Percentiles rank a stretch among this genome's conserved stretches.
phyloP scores from a whole-genome alignment of 2,329 filamentous ascomycete species.

The Biscogniauxia marginata region DNA sequence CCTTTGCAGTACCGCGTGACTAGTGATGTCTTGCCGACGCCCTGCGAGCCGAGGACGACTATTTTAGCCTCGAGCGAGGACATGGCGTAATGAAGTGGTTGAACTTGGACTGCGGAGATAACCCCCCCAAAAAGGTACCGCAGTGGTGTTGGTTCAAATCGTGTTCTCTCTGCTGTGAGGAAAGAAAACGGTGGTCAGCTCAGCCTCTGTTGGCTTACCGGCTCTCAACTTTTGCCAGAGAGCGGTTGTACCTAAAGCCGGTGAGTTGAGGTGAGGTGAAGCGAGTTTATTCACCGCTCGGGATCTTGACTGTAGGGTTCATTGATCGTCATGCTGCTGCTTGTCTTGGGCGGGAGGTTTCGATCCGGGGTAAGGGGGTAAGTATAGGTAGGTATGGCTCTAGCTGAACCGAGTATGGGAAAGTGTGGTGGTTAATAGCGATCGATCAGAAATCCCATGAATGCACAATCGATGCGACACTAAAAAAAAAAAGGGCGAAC shows the following conservation, averaged over 20 bases:
- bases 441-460: too few species aligned
- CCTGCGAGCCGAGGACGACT: constrained; percentile 75
- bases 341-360: too few species aligned
- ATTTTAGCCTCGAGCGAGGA: constrained; percentile 78
- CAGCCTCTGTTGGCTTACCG: too few species aligned
- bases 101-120: not conserved
- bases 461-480: too few species aligned
- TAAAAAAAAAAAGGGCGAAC: not conserved
- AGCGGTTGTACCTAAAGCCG: not conserved
- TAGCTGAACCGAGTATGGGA: too few species aligned
- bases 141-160: too few species aligned
- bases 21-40: constrained; percentile 76
- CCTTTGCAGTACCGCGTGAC: constrained; percentile 76
- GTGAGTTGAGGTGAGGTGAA: not conserved
- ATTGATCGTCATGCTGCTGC: not conserved
- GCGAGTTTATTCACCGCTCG: not conserved
- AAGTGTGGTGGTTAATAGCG: too few species aligned
- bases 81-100: constrained; percentile 27
- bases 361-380: too few species aligned
- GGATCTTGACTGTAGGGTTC: not conserved
- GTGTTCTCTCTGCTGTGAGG: too few species aligned
- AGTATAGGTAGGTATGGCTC: too few species aligned
- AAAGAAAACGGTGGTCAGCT: too few species aligned
- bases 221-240: too few species aligned
- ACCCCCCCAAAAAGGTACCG: not conserved